Percentiles rank a stretch among this genome's conserved stretches.
Conservation (phyloP, 192 early-diverging fungal genomes). For the Rhizoclosmatium sp. region DNA sequence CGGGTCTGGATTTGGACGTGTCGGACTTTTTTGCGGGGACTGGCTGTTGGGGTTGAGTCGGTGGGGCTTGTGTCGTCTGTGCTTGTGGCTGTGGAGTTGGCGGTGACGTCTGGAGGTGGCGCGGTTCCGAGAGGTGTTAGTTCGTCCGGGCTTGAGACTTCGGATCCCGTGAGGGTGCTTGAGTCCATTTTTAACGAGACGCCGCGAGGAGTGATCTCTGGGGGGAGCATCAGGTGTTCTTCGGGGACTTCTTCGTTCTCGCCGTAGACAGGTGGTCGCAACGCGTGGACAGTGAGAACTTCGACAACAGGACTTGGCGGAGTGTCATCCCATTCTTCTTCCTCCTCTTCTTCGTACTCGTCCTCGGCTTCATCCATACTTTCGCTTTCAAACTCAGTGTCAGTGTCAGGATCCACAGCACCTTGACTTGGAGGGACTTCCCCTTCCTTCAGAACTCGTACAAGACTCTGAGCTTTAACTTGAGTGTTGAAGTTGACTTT, state of each 20-base stretch:
- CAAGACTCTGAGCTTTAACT: constrained; percentile 27
- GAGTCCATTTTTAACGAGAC: constrained; percentile 18
- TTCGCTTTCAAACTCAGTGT: constrained; percentile 16
- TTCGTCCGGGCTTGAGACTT: background rate
- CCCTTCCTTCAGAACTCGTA: constrained; percentile 14
- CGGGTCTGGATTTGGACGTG: constrained; percentile 61
- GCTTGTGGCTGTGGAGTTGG: background rate
- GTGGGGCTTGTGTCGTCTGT: background rate
- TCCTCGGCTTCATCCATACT: constrained; percentile 26
- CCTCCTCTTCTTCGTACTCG: constrained; percentile 24
- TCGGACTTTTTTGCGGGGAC: constrained; percentile 47
- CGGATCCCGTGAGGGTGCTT: background rate
- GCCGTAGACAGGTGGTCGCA: constrained; percentile 5
- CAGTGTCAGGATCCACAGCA: background rate
- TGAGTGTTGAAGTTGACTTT: constrained; percentile 17
- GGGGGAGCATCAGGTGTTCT: background rate
- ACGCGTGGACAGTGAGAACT: constrained; percentile 15
- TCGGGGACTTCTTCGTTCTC: background rate
- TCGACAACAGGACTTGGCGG: constrained; percentile 19
- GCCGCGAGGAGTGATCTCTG: constrained; percentile 29
- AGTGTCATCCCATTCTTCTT: constrained; percentile 18
- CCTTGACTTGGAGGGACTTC: background rate
- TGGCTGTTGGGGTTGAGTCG: background rate
- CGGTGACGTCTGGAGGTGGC: background rate
- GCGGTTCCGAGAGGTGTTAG: background rate